Conservation (phyloP, 306 rosid genomes). For the Cajanus cajan region DNA sequence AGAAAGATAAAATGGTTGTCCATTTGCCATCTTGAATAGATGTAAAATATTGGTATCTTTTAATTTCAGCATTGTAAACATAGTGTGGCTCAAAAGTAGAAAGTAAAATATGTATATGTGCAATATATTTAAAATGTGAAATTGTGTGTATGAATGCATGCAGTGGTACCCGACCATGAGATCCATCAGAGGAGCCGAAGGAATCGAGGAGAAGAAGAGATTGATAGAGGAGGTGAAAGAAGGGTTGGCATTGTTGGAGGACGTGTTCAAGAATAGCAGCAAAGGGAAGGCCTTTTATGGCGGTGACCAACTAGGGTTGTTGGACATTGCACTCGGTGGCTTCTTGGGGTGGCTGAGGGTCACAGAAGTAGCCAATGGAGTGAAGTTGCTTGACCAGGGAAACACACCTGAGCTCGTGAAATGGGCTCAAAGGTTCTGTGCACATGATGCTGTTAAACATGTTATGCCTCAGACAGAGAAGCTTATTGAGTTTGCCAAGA, state of each 20-base stretch:
- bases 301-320: constrained; percentile 50
- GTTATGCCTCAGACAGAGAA: constrained; percentile 48
- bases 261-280: constrained; percentile 41
- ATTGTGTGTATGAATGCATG: background rate
- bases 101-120: no score
- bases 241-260: constrained; percentile 45
- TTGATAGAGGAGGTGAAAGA: constrained; percentile 30
- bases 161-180: constrained; percentile 53
- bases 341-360: constrained; percentile 54
- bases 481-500: constrained; percentile 51
- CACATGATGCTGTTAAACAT: constrained; percentile 44
- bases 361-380: constrained; percentile 31
- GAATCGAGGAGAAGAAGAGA: constrained; percentile 45
- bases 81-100: no score
- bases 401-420: constrained; percentile 44
- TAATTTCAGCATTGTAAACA: no score
- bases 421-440: constrained; percentile 49
- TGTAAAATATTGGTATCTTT: no score
- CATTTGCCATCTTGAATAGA: no score
- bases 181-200: constrained; percentile 28
- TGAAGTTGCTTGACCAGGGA: constrained; percentile 43
- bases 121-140: background rate
- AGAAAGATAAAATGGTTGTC: no score
- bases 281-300: constrained; percentile 58
- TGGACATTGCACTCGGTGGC: constrained; percentile 64